Conservation (phyloP, 2,329 filamentous ascomycete species). For the Microcera coccophila region DNA sequence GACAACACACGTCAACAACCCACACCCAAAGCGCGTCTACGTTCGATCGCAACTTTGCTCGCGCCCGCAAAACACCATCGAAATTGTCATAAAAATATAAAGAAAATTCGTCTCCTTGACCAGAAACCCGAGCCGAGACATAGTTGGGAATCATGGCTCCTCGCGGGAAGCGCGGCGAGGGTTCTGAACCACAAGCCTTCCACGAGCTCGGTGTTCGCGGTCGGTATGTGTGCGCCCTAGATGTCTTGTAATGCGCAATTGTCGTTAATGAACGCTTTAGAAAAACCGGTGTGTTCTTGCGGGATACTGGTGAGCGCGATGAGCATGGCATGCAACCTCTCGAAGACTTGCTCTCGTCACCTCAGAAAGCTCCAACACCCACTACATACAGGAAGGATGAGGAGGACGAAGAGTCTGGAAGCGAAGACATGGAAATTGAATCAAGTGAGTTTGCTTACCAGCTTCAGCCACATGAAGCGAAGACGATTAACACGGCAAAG, state of each 20-base stretch:
- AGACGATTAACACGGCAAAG: slow-evolving; percentile 33
- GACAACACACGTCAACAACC: slow-evolving; percentile 22
- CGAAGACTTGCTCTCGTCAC: slow-evolving; percentile 84
- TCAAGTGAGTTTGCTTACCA: slow-evolving; percentile 44
- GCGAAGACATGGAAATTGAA: slow-evolving; percentile 52
- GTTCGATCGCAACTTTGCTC: background rate
- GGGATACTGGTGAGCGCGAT: slow-evolving; percentile 76
- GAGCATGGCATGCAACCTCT: slow-evolving; percentile 89
- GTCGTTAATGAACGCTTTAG: slow-evolving; percentile 42
- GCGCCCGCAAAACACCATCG: slow-evolving; percentile 1
- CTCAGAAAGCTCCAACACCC: slow-evolving; percentile 49
- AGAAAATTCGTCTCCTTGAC: background rate
- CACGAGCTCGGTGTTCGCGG: slow-evolving; percentile 35
- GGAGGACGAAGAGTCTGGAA: slow-evolving; percentile 32
- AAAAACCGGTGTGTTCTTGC: slow-evolving; percentile 82
- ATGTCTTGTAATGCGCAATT: background rate
- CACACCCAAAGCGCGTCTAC: slow-evolving; percentile 15
- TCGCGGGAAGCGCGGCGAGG: slow-evolving; percentile 30
- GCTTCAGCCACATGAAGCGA: background rate
- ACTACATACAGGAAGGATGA: slow-evolving; percentile 24
- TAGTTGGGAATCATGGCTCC: slow-evolving; percentile 38
- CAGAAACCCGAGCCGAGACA: no score
- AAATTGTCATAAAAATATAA: background rate
- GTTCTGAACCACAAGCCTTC: slow-evolving; percentile 30
- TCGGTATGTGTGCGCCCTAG: slow-evolving; percentile 31